phyloP scores from a whole-genome alignment of 139 green algal genomes.

The Pedinophyceae sp. region DNA sequence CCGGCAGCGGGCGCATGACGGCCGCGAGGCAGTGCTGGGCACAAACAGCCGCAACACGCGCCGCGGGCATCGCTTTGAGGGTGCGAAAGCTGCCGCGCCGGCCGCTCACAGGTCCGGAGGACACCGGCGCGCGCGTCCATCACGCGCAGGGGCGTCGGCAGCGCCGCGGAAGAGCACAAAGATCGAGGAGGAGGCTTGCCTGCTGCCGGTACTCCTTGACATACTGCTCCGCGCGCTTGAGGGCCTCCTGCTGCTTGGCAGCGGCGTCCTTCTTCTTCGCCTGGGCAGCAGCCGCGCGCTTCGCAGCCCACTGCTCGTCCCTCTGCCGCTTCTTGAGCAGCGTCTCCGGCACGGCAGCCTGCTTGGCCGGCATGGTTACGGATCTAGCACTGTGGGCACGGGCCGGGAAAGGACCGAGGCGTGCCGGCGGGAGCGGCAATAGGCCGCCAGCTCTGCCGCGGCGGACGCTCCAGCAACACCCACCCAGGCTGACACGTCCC shows the following conservation, averaged over 20 bases:
- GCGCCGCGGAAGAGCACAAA: neutral
- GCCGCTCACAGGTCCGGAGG: neutral
- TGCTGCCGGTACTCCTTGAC: slow-evolving; percentile 92
- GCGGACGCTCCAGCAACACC: too few species aligned
- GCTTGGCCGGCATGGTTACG: neutral
- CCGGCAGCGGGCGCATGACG: too few species aligned
- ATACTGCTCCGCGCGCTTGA: slow-evolving; percentile 94
- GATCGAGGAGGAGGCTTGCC: slow-evolving; percentile 14
- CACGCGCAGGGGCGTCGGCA: neutral
- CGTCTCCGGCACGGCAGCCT: slow-evolving; percentile 50
- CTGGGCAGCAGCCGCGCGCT: slow-evolving; percentile 40
- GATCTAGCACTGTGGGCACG: too few species aligned
- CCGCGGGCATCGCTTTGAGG: too few species aligned
- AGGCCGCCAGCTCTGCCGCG: too few species aligned
- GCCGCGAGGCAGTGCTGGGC: too few species aligned
- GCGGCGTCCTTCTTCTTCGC: slow-evolving; percentile 46
- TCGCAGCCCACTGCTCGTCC: slow-evolving; percentile 68
- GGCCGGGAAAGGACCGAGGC: too few species aligned
- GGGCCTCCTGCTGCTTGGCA: slow-evolving; percentile 58
- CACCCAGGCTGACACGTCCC: too few species aligned
- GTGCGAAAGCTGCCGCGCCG: neutral
- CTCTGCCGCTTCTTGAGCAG: slow-evolving; percentile 84
- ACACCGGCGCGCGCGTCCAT: too few species aligned
- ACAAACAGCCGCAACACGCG: too few species aligned
- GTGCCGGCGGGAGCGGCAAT: too few species aligned